Conservation (phyloP, 1,139 yeast genomes). For the Candida frijolesensis region DNA sequence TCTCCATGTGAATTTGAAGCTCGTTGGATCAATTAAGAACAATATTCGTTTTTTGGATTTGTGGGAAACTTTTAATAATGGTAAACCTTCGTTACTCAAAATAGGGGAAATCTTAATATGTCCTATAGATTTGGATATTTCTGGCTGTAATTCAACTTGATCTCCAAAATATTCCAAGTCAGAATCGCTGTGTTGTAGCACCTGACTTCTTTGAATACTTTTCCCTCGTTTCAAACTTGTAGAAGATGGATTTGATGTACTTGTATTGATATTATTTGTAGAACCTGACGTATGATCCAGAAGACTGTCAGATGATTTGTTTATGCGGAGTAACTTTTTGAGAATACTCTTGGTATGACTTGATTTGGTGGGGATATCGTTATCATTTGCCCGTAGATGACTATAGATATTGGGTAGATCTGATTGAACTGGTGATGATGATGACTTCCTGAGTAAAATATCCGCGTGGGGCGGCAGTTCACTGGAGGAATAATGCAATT, state of each 20-base stretch:
- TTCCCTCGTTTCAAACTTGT: conserved; percentile 7
- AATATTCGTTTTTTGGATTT: conserved; percentile 59
- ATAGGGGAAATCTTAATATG: conserved; percentile 23
- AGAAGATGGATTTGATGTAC: not conserved
- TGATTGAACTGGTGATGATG: conserved; percentile 28
- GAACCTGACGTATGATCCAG: not conserved
- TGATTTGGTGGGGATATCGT: conserved; percentile 9
- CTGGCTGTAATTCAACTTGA: conserved; percentile 13
- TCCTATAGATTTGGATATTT: conserved; percentile 17
- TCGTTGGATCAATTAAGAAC: conserved; percentile 33
- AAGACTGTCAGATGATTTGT: conserved; percentile 18
- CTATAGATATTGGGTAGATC: conserved; percentile 24
- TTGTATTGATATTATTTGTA: not conserved
- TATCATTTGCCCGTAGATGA: conserved; percentile 27
- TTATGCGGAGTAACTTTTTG: conserved; percentile 17
- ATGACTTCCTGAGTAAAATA: conserved; percentile 6
- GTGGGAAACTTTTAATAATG: conserved; percentile 66
- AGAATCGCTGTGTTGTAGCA: conserved; percentile 2
- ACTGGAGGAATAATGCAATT: conserved; percentile 7
- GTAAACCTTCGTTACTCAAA: conserved; percentile 46
- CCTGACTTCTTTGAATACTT: conserved; percentile 7
- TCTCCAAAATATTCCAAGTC: conserved; percentile 7
- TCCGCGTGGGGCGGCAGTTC: conserved; percentile 3
- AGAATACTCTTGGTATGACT: conserved; percentile 13
- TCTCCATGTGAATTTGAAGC: conserved; percentile 52